Evolutionary conservation across 257 asterid species (phyloP).

Genomic region (Jacaranda copaia): DNA sequence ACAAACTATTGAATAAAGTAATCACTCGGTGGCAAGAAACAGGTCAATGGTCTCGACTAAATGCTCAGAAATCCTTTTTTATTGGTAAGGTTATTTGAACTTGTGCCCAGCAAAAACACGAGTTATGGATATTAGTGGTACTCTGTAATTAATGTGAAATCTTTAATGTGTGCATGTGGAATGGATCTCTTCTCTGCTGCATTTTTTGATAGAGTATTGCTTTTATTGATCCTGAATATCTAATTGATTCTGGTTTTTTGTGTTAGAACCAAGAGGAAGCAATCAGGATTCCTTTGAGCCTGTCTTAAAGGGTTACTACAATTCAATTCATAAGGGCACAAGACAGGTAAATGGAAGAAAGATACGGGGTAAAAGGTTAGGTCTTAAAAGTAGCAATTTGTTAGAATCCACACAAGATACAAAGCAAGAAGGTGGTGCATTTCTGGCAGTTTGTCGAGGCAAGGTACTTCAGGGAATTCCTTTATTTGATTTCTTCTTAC

Average conservation of each 20-base stretch:
- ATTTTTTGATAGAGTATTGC: slow-evolving; percentile 3
- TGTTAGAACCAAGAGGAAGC: slow-evolving; percentile 92
- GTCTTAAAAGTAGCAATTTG: slow-evolving; percentile 47
- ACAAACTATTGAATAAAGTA: slow-evolving; percentile 87
- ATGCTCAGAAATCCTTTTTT: slow-evolving; percentile 80
- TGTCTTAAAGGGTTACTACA: slow-evolving; percentile 72
- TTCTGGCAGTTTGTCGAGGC: slow-evolving; percentile 98
- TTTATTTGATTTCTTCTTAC: slow-evolving; percentile 5
- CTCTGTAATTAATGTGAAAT: not conserved
- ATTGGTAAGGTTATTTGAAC: slow-evolving; percentile 64
- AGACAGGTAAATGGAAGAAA: slow-evolving; percentile 59
- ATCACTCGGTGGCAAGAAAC: slow-evolving; percentile 91
- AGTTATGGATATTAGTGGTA: slow-evolving; percentile 18
- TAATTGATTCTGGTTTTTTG: slow-evolving; percentile 25
- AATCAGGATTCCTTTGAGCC: slow-evolving; percentile 76
- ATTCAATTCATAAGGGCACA: slow-evolving; percentile 58
- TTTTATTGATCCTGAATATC: slow-evolving; percentile 32
- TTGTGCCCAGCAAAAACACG: slow-evolving; percentile 23
- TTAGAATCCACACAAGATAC: slow-evolving; percentile 43
- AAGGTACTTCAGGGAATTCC: slow-evolving; percentile 59
- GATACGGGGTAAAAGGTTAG: slow-evolving; percentile 60
- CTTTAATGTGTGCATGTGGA: slow-evolving; percentile 13
- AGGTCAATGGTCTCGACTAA: slow-evolving; percentile 89
- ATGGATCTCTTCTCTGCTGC: slow-evolving; percentile 15
- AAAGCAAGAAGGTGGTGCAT: slow-evolving; percentile 82